Conservation (phyloP, 1,139 yeast species). For the Pichia sp. region DNA sequence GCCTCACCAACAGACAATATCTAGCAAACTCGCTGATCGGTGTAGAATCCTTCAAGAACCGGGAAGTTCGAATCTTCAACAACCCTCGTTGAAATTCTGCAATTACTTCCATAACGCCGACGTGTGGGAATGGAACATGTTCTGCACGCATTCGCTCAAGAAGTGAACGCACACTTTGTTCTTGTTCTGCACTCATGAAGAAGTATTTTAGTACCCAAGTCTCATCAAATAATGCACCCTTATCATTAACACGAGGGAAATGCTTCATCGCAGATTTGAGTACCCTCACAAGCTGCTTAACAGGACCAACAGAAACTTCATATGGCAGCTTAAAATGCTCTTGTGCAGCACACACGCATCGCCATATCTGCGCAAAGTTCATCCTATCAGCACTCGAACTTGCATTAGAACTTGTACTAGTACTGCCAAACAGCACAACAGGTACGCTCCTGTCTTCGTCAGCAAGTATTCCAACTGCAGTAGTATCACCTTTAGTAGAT, state of each 20-base stretch:
- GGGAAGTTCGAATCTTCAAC: conserved; percentile 9
- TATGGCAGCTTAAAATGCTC: conserved; percentile 18
- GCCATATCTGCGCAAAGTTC: conserved; percentile 9
- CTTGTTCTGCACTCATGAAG: conserved; percentile 10
- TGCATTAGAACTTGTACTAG: conserved; percentile 5
- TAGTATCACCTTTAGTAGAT: background rate
- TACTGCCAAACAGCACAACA: no score
- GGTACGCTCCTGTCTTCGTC: no score
- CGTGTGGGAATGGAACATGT: conserved; percentile 9
- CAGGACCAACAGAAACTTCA: conserved; percentile 10
- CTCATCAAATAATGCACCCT: background rate
- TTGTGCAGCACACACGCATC: conserved; percentile 14
- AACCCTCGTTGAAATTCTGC: conserved; percentile 10
- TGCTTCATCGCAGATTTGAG: conserved; percentile 9
- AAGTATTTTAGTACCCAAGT: conserved; percentile 14
- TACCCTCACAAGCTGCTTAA: conserved; percentile 7
- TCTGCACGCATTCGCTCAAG: conserved; percentile 4
- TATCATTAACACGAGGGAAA: conserved; percentile 1
- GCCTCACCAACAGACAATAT: conserved; percentile 19
- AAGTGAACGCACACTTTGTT: conserved; percentile 3
- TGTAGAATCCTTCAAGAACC: conserved; percentile 18
- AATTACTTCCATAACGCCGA: conserved; percentile 9
- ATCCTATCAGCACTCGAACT: background rate
- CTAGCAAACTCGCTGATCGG: conserved; percentile 25
- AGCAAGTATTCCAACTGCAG: background rate